Evolutionary conservation across 768 basidiomycete genomes (phyloP), one percentile per base, ranked within the genome.

Genomic region (Leucocoprinus sp.): DNA sequence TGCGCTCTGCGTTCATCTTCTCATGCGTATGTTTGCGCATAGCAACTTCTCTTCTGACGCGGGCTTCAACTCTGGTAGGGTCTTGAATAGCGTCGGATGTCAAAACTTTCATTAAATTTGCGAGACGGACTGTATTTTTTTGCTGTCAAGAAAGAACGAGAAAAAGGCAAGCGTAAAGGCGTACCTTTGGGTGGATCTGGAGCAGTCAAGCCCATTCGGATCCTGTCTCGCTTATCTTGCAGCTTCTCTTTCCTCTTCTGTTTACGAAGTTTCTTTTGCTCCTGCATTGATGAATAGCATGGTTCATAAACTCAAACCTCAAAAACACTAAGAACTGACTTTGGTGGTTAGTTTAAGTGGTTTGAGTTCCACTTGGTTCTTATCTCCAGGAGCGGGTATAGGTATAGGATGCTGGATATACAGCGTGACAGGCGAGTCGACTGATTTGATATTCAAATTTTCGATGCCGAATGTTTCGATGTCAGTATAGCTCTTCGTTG

Each of bases 331-430:
- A 19, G 22, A 26, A 43, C 58, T 19, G 44, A 78, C 89, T 79
- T 89, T 98, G 66, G 84, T 87, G 3, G 95, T 99, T 50, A 99
- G 63, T 76, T 89, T 96, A 53, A 97, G 64, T 2, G 91, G 85
- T 58, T 93, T 90, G 44, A 87, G 60, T n/a, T 70, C 72, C 4
- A 74, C 70, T 58, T 84, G 80, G 59, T 78, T 82, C 68, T 91
- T 91, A 51, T 95, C 93, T 15, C 78, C 80, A 8, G 90, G 90
- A 2, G 86, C 87, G 37, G 91, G 91, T 46, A 99, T 93, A 8
- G 90, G 90, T 50, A 99, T 97, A 9, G 96, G 96, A 60, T 98
- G 95, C 60, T 98, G 96, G 40, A 98, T 80, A 56, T 93, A 93
- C 29, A 88, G 74, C 14, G 86, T 89, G 48, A 98, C 84, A 0